Base-by-base conservation (phyloP, 768 basidiomycete genomes). In the Trametes punicea region DNA sequence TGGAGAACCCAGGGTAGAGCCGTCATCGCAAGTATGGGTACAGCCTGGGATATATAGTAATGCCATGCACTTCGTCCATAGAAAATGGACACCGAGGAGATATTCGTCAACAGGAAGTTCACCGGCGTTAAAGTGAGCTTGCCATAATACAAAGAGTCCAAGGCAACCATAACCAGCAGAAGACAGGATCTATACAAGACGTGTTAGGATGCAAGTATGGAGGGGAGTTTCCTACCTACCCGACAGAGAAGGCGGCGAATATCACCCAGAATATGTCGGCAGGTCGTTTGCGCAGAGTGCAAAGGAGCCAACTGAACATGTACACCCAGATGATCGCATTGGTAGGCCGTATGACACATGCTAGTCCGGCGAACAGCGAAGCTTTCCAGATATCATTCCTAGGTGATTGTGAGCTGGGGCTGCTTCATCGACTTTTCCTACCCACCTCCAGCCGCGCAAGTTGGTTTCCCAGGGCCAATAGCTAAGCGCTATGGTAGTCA, bases 41-140 rank as follows among this genome's bases (percentile, higher is more conserved):
- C 64, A 0, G 80, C 93, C 71, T 98, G 95, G 0, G 81, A 79
- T 36, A 97, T 57, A 66, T 99, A 98, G 68, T 90, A 98, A 66
- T 97, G 90, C 84, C 85, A 90, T 5, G 88, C 73, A 62, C 81
- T 92, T 2, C 79, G 73, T 18, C 97, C 97, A 67, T 98, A 99
- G 72, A 97, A 97, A n/a, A 87, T 74, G 0, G 97, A 96, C 30
- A 98, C 81, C 2, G 82, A 77, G 4, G 94, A 87, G 11, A 93
- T 70, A 67, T 99, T 99, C 45, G 87, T 85, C 23, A 77, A 70
- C 25, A 96, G 67, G 71, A 99, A 99, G 63, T 91, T 92, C 36
- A 89, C 68, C 2, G 89, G 81, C 0, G 94, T 93, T 62, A 93
- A 75, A 3, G 84, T 88, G 0, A 78, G 76, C 56, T 70, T 74